Conservation (phyloP, 1,284 basidiomycete species). For the Irpex sp. region DNA sequence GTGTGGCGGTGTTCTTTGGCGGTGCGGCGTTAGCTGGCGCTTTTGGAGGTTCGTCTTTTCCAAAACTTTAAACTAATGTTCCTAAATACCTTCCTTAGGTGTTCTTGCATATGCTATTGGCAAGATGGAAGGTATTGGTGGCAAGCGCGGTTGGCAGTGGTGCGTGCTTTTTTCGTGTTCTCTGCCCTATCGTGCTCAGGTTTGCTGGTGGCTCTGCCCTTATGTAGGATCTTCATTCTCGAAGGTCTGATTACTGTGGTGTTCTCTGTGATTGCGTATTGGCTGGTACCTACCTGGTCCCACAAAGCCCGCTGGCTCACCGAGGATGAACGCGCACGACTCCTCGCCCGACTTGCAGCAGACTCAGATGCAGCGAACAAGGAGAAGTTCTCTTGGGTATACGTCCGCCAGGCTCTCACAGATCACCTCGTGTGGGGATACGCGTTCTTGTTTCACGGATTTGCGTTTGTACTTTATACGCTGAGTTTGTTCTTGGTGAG, state of each 20-base stretch:
- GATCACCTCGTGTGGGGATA: slow-evolving; percentile 47
- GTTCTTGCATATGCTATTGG: slow-evolving; percentile 56
- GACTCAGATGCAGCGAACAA: slow-evolving; percentile 19
- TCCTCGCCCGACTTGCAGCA: slow-evolving; percentile 27
- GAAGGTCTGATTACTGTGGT: slow-evolving; percentile 39
- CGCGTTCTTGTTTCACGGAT: slow-evolving; percentile 62
- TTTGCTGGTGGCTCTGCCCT: background rate
- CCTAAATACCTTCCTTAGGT: slow-evolving; percentile 14
- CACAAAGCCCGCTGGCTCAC: slow-evolving; percentile 32
- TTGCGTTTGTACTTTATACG: slow-evolving; percentile 52
- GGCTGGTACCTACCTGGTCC: slow-evolving; percentile 51
- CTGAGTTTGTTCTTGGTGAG: slow-evolving; percentile 14
- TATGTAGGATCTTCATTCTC: slow-evolving; percentile 52
- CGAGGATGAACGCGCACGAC: slow-evolving; percentile 28
- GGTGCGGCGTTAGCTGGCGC: slow-evolving; percentile 52
- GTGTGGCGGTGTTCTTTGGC: slow-evolving; percentile 46
- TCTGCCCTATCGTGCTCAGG: background rate
- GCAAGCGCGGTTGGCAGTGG: slow-evolving; percentile 47
- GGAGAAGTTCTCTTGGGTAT: slow-evolving; percentile 22
- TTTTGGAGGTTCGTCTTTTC: slow-evolving; percentile 42
- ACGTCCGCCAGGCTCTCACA: slow-evolving; percentile 19
- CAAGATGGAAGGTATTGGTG: slow-evolving; percentile 45
- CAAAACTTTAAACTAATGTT: too few species aligned
- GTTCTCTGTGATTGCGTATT: slow-evolving; percentile 47
- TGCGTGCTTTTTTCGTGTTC: background rate